phyloP scores from a whole-genome alignment of 257 asterid species.

The Fraxinus quadrangulata region DNA sequence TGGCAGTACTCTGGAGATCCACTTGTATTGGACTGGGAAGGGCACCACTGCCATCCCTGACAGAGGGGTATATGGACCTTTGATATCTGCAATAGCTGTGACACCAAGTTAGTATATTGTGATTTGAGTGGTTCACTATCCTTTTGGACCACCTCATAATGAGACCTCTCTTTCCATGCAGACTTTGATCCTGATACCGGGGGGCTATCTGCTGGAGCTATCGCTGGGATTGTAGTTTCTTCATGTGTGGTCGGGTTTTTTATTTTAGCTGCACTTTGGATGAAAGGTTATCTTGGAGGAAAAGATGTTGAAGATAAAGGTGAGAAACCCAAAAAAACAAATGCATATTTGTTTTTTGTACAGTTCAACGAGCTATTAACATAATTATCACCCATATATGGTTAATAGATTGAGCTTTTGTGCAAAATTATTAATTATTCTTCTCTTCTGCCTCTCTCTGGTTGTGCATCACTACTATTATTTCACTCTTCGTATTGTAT shows the following conservation, averaged over 20 bases:
- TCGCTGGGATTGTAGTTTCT: conserved; percentile 61
- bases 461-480: background rate
- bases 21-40: conserved; percentile 92
- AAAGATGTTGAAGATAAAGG: conserved; percentile 62
- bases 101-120: conserved; percentile 66
- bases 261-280: conserved; percentile 54
- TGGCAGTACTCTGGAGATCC: conserved; percentile 78
- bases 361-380: background rate
- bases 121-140: background rate
- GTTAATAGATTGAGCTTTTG: background rate
- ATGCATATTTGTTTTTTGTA: background rate
- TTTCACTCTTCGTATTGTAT: background rate
- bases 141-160: conserved; percentile 19
- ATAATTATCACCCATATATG: background rate
- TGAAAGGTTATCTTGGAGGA: conserved; percentile 57
- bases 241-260: conserved; percentile 41
- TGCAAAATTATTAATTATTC: background rate
- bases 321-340: conserved; percentile 16
- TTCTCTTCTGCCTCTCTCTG: background rate
- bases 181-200: conserved; percentile 54
- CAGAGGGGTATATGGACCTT: conserved; percentile 87
- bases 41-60: conserved; percentile 85
- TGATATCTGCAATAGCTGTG: conserved; percentile 82
- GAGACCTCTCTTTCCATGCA: conserved; percentile 31
- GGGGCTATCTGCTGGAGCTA: conserved; percentile 70